phyloP scores from a whole-genome alignment of 306 rosid genomes.

The Sindora glabra region DNA sequence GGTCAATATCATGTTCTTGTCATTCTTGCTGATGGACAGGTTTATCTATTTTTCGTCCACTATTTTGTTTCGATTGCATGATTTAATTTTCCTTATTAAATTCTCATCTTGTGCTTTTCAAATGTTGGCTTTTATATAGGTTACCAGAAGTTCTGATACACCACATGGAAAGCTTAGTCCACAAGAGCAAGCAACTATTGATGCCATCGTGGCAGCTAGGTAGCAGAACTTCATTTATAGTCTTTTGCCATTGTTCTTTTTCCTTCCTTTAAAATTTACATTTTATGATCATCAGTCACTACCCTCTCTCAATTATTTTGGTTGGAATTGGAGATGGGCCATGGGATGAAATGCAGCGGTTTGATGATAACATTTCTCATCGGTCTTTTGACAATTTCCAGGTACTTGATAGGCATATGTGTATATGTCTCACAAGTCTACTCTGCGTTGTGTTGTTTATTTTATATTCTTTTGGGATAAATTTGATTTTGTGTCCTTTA shows the following conservation, averaged over 20 bases:
- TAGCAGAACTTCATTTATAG: conserved; percentile 31
- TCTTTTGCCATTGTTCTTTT: conserved; percentile 4
- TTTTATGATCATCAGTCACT: conserved; percentile 39
- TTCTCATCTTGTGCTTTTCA: conserved; percentile 1
- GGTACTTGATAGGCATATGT: conserved; percentile 41
- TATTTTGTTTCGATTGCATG: neutral
- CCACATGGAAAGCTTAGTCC: conserved; percentile 59
- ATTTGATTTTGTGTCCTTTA: too few relatives aligned
- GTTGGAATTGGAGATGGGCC: conserved; percentile 99
- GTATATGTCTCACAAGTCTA: neutral
- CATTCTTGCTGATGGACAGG: conserved; percentile 99
- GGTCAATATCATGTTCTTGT: conserved; percentile 95
- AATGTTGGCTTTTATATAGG: conserved; percentile 36
- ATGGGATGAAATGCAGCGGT: conserved; percentile 82
- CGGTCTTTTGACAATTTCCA: conserved; percentile 91
- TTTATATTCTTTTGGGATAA: too few relatives aligned
- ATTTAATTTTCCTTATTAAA: neutral
- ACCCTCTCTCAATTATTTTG: conserved; percentile 87
- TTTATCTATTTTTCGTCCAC: conserved; percentile 26
- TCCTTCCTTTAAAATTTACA: conserved; percentile 14
- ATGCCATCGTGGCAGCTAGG: conserved; percentile 82
- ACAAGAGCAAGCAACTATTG: conserved; percentile 76
- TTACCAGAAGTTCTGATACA: conserved; percentile 60
- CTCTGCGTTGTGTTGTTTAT: too few relatives aligned
- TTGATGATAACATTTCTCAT: conserved; percentile 78